These are phyloP conservation scores for Hansfordia pulvinata DNA, from an alignment of 2,329 filamentous ascomycete genomes.

Conservation along the genomic window DNA sequence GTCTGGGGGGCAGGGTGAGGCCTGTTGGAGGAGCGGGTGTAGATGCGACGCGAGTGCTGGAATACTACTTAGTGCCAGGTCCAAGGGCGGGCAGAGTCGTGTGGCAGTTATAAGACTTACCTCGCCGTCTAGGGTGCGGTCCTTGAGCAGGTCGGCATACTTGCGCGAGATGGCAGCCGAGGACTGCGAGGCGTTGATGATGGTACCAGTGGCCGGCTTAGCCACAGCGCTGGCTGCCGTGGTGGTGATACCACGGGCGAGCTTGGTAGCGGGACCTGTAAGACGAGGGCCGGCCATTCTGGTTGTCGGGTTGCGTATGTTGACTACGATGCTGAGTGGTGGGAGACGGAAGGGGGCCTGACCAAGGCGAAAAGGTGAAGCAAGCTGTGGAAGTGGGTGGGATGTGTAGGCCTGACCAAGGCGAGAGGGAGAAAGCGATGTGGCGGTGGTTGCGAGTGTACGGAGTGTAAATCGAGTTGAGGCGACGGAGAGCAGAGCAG, in stretches of 20 bases:
- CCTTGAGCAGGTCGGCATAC: constrained; percentile 20
- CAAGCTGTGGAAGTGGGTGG: too few relatives aligned
- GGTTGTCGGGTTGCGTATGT: too few relatives aligned
- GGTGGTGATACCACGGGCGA: constrained; percentile 17
- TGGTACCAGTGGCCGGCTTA: constrained; percentile 9
- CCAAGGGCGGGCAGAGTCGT: constrained; percentile 11
- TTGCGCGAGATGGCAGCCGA: constrained; percentile 16
- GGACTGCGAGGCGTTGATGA: constrained; percentile 14
- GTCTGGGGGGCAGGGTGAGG: constrained; percentile 23
- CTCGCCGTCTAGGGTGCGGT: constrained; percentile 17
- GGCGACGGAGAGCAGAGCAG: too few relatives aligned
- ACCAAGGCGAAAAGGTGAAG: too few relatives aligned
- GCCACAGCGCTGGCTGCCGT: constrained; percentile 10
- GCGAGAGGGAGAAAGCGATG: too few relatives aligned
- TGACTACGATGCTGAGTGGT: too few relatives aligned
- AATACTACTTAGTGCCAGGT: constrained; percentile 4
- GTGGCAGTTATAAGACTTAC: constrained; percentile 9
- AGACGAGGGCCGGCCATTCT: constrained; percentile 18
- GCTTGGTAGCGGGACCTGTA: constrained; percentile 15
- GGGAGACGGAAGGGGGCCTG: too few relatives aligned
- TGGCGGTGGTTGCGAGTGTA: too few relatives aligned
- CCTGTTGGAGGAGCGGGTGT: constrained; percentile 19
- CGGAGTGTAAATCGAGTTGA: too few relatives aligned
- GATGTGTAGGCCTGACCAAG: too few relatives aligned
- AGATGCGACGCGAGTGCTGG: constrained; percentile 16